Percentiles rank a stretch among this genome's conserved stretches.
phyloP scores from a whole-genome alignment of 306 rosid genomes.

The Prunus mume region DNA sequence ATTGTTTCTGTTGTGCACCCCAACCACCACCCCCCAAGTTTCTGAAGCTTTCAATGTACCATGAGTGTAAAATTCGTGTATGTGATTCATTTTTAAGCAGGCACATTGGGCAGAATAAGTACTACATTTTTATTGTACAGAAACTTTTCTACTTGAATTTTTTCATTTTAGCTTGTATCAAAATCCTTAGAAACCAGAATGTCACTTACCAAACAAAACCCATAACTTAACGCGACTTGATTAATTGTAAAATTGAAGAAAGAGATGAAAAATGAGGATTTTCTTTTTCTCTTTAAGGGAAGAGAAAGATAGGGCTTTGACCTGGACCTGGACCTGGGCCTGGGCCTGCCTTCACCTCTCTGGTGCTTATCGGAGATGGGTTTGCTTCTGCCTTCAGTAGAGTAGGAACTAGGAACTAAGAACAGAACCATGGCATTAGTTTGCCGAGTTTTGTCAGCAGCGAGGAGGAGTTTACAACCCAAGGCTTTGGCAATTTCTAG shows the following conservation, averaged over 20 bases:
- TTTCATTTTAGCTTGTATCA: no score
- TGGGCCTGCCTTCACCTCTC: background rate
- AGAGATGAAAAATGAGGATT: no score
- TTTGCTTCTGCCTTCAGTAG: background rate
- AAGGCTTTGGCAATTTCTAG: background rate
- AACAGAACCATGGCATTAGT: conserved; percentile 33
- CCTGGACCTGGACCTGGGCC: background rate
- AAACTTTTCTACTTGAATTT: background rate
- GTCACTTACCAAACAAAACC: no score
- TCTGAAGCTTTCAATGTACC: background rate
- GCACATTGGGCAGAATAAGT: background rate
- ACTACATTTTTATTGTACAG: background rate
- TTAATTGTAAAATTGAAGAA: no score
- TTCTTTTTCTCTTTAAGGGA: no score
- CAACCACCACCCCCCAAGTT: background rate
- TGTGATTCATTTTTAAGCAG: background rate
- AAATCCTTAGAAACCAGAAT: no score
- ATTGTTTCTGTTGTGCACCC: background rate
- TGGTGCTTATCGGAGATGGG: background rate
- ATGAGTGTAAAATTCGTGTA: background rate
- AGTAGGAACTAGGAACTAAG: background rate
- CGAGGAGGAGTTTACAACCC: conserved; percentile 8
- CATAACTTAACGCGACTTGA: no score
- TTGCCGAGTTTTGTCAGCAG: conserved; percentile 31
- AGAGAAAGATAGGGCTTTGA: background rate